Conservation (phyloP, 2,329 filamentous ascomycete genomes). For the Paracoccidioides lutzii region DNA sequence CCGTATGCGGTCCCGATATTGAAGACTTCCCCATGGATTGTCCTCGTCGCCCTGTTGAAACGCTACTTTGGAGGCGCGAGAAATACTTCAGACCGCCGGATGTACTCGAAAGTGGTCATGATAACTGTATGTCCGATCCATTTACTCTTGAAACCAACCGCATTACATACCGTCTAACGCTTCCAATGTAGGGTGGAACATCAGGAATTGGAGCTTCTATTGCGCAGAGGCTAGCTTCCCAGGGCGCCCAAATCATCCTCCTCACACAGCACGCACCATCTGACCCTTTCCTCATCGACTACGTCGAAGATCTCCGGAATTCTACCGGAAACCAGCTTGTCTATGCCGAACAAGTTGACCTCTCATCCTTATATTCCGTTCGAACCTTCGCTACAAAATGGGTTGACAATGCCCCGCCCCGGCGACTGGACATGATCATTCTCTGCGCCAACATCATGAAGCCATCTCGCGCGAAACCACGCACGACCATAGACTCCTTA, state of each 20-base stretch:
- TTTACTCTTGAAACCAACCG: background rate
- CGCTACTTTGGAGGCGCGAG: slow-evolving; percentile 61
- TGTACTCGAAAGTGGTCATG: slow-evolving; percentile 90
- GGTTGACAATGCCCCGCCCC: slow-evolving; percentile 87
- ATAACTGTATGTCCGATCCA: slow-evolving; percentile 51
- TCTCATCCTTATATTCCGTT: slow-evolving; percentile 77
- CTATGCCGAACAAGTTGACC: slow-evolving; percentile 89
- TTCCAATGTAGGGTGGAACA: slow-evolving; percentile 55
- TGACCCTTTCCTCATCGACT: slow-evolving; percentile 84
- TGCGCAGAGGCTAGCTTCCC: slow-evolving; percentile 58
- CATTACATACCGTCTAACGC: slow-evolving; percentile 10
- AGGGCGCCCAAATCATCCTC: slow-evolving; percentile 82
- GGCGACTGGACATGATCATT: slow-evolving; percentile 80
- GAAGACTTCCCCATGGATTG: slow-evolving; percentile 40
- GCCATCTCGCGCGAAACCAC: slow-evolving; percentile 45
- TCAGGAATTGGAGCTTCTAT: slow-evolving; percentile 77
- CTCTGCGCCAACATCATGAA: slow-evolving; percentile 72
- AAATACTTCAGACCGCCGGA: slow-evolving; percentile 64
- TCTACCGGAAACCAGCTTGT: slow-evolving; percentile 72
- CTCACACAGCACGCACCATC: slow-evolving; percentile 69
- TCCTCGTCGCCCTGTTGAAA: slow-evolving; percentile 50
- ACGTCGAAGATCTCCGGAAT: slow-evolving; percentile 73
- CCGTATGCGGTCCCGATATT: slow-evolving; percentile 42
- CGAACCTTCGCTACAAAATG: slow-evolving; percentile 91
- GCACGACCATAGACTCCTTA: slow-evolving; percentile 61